Conservation (phyloP, 208 protist species). For the Leishmania turanica region DNA sequence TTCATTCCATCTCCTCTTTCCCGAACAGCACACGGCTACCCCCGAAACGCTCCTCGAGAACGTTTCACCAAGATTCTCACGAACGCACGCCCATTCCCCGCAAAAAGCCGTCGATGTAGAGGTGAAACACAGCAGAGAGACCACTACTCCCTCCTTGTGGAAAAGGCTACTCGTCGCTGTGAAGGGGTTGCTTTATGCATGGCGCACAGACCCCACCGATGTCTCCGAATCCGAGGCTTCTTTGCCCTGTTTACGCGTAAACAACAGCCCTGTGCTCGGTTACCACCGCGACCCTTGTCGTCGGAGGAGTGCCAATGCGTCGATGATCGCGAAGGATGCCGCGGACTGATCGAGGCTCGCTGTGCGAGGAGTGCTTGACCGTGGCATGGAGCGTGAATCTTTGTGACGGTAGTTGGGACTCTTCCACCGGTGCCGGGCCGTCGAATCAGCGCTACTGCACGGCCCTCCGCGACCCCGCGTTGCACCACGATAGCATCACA, state of each 20-base stretch:
- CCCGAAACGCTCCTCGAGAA: neutral
- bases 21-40: neutral
- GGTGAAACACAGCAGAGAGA: neutral
- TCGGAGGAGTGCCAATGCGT: neutral
- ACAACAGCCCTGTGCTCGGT: neutral
- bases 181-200: neutral
- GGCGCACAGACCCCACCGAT: neutral
- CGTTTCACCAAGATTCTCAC: neutral
- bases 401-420: neutral
- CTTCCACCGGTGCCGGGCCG: neutral
- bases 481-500: neutral
- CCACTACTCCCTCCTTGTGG: neutral
- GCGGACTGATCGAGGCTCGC: neutral
- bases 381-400: neutral
- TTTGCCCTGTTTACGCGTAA: neutral
- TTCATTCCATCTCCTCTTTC: neutral
- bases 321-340: neutral
- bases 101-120: neutral
- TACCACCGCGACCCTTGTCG: neutral
- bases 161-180: neutral
- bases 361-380: neutral
- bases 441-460: neutral
- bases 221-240: neutral
- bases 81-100: neutral
- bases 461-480: neutral